Base-by-base conservation (phyloP, 2,329 filamentous ascomycete species). In the Fusarium sp. region DNA sequence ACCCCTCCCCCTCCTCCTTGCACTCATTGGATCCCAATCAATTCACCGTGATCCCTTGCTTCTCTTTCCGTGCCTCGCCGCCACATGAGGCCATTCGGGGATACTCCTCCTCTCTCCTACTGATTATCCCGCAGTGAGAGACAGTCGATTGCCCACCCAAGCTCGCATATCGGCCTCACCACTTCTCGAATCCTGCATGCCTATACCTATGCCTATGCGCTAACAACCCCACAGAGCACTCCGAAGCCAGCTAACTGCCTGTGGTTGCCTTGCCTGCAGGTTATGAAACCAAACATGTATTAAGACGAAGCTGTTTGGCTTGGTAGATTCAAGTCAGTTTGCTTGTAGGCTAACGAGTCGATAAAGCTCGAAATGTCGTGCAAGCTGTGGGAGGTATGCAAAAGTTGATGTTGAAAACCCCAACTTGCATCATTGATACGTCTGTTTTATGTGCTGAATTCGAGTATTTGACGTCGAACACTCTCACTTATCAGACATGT, bases 71-170 rank as follows among this genome's bases (percentile, higher is more conserved):
- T 70, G 59, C 60, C 68, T 64, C 56, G 57, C 64, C 58, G 64
- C 52, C 41, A 63, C 60, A 75, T 67, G 70, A 76, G 74, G 58
- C 70, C 70, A 74, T 47, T 48, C 50, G 48, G 54, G 32, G 15
- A 71, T 52, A 64, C 51, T 47, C 51, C 55, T 56, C 56, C 58
- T 56, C 56, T 50, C 48, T 44, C 55, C 30, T 54, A 50, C 58
- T 44, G 44, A 50, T 54, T 30, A 47, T 62, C 36, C 36, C 51
- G 28, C 42, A 48, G 52, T 10, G 44, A 68, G 61, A 62, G 73
- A 76, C 68, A 70, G 73, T 66, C 59, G 74, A 76, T 70, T 75
- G 63, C 74, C 74, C 75, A 73, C 73, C 42, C 18, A 11, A 12
- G 6, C 42, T 55, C 36, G 17, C 48, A 34, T 39, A 50, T 62